Base-by-base conservation (phyloP, 2,329 filamentous ascomycete species). In the Didymella pinodella region DNA sequence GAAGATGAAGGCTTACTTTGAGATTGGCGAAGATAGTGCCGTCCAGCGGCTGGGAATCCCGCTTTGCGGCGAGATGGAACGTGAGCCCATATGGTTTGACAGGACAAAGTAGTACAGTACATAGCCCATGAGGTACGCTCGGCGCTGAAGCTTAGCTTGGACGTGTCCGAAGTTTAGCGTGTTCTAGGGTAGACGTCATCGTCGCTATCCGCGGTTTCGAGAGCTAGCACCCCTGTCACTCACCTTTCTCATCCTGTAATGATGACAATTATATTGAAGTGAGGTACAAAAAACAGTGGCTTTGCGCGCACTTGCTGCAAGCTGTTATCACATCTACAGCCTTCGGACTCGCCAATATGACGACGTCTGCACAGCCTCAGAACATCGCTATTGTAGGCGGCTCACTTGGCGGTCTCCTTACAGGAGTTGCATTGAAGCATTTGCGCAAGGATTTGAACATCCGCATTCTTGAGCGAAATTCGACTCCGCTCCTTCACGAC, bases 381-480 rank as follows among this genome's bases (percentile, higher is more conserved):
- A 64, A 67, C 34, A 68, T 70, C 7, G 62, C 61, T 6, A 70
- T 70, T 11, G 63, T 68, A 12, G 70, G 68, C 32, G 68, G 64
- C 22, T 72, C 65, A 4, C 36, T 71, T 20, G 66, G 65, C 8
- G 70, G 68, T 18, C 65, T 72, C 7, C 58, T 70, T 16, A 59
- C 61, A 2, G 66, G 64, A 5, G 57, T 72, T 2, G 66, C 68
- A 0, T 51, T 70, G 10, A 71, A 70, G 25, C 62, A 59, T n/a
- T 57, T 70, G 14, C 62, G 62, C 2, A 66, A 65, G 48, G 54
- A 69, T 34, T 54, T 67, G 14, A 65, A 61, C 8, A 68, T 71
- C 38, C 62, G 64, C 22, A 66, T 73, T 31, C 61, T 73, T 43
- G 68, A 71, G 29, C 63, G 68, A 7, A 72, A 71, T 25, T 64